Base-by-base conservation (phyloP, 2,329 filamentous ascomycete genomes). In the Mycocentrospora acerina region DNA sequence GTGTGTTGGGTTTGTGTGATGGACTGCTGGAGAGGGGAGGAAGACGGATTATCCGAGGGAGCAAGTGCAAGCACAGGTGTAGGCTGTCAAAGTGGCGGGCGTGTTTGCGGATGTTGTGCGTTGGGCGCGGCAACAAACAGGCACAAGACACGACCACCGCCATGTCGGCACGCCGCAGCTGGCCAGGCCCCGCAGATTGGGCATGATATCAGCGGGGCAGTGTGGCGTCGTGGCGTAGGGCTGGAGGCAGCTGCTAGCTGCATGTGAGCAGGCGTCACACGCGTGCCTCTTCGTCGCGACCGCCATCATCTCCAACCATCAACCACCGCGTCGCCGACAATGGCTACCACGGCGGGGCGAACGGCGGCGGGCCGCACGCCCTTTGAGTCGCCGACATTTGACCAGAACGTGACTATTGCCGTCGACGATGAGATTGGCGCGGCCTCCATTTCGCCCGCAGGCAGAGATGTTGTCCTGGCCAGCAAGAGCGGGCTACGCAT, bases 371-470 rank as follows among this genome's bases (percentile, higher is more conserved):
- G n/a, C n/a, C n/a, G 19, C 19, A 22, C 19, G 19, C 19, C 88
- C 26, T 90, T 83, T 53, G 88, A 95, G 49, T 95, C 89, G 66
- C 83, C 87, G 37, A 95, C 87, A 24, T 96, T 95, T 55, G 88
- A 90, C 54, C 80, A 85, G 48, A 86, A 94, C 68, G 85, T 86
- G 35, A 87, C 85, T 2, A 90, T 96, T 53, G 83, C 87, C 57
- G 86, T 96, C 35, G 85, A 90, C 43, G 80, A 82, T 49, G 59
- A 64, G 22, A 88, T 95, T 35, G 90, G 90, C 32, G 94, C 91
- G 5, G 90, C 91, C 55, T 91, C 89, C 43, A 95, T 96, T 68
- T 94, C 90, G 14, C 90, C 90, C 2, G 90, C 86, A 44, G 90
- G 91, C 32, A 81, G 91, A 56, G 91, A 96, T 71, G 82, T 96